Conservation (phyloP, 371 early-diverging fungal genomes). For the Paraphysoderma sedebokerense region DNA sequence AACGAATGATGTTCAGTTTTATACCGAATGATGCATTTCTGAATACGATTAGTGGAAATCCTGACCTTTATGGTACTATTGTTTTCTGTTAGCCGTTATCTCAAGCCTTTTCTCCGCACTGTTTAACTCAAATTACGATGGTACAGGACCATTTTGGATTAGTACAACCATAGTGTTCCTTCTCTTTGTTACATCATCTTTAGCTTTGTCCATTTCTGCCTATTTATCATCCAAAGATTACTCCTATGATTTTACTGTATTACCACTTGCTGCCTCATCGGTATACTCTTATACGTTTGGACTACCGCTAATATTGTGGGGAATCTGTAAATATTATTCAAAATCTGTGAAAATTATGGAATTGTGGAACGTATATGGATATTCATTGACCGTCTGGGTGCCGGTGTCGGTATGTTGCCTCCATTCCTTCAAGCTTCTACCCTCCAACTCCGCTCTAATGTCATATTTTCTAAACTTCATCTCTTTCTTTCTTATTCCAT, state of each 20-base stretch:
- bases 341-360: constrained; percentile 63
- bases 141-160: constrained; percentile 84
- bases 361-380: constrained; percentile 75
- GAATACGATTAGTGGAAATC: constrained; percentile 26
- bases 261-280: constrained; percentile 58
- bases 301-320: constrained; percentile 61
- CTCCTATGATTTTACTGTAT: constrained; percentile 55
- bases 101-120: background rate
- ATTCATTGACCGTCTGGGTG: constrained; percentile 76
- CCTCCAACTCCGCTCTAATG: constrained; percentile 8
- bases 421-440: constrained; percentile 1
- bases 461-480: constrained; percentile 1
- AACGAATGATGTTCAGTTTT: constrained; percentile 15
- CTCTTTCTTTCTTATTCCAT: constrained; percentile 8
- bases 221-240: constrained; percentile 31
- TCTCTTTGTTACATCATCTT: constrained; percentile 74
- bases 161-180: constrained; percentile 80
- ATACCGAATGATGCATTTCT: constrained; percentile 22
- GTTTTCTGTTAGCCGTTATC: background rate
- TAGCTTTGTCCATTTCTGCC: constrained; percentile 65
- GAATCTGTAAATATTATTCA: constrained; percentile 63
- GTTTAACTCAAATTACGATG: background rate
- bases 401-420: constrained; percentile 55
- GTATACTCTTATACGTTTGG: constrained; percentile 62
- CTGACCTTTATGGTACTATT: constrained; percentile 57